Evolutionary conservation across 2,329 filamentous ascomycete genomes (phyloP).

Genomic region (Aureobasidium sp.): DNA sequence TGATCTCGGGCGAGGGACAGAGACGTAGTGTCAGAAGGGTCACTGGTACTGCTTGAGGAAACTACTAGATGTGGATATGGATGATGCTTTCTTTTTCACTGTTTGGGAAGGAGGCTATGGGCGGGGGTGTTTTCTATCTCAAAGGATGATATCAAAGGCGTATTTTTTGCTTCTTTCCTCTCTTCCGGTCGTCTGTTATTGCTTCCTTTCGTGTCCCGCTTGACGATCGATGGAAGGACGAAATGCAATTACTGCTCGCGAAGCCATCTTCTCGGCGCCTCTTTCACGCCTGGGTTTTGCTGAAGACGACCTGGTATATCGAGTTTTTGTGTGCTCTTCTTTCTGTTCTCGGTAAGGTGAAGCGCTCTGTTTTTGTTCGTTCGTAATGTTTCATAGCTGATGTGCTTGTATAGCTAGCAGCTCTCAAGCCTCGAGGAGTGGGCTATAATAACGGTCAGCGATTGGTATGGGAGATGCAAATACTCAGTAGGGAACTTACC

Average conservation of each 20-base stretch:
- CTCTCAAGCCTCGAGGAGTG: conserved; percentile 10
- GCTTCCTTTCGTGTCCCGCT: background rate
- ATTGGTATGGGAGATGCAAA: background rate
- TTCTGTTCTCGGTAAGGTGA: background rate
- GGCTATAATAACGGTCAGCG: background rate
- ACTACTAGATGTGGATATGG: background rate
- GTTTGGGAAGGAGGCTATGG: background rate
- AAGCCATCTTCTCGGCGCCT: background rate
- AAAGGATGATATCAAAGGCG: conserved; percentile 2
- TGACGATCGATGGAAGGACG: background rate
- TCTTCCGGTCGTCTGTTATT: background rate
- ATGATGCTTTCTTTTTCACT: background rate
- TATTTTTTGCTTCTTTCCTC: background rate
- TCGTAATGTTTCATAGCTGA: background rate
- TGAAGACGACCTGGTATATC: background rate
- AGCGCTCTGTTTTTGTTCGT: background rate
- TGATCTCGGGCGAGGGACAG: conserved; percentile 74
- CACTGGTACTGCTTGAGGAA: conserved; percentile 37
- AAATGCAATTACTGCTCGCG: background rate
- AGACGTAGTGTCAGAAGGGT: conserved; percentile 75
- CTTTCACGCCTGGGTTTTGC: background rate
- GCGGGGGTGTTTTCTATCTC: background rate
- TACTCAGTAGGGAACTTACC: conserved; percentile 17
- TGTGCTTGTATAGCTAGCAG: background rate
- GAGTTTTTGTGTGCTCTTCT: background rate